phyloP scores from a whole-genome alignment of 352 stramenopile genomes.

The Saprolegnia parasitica region DNA sequence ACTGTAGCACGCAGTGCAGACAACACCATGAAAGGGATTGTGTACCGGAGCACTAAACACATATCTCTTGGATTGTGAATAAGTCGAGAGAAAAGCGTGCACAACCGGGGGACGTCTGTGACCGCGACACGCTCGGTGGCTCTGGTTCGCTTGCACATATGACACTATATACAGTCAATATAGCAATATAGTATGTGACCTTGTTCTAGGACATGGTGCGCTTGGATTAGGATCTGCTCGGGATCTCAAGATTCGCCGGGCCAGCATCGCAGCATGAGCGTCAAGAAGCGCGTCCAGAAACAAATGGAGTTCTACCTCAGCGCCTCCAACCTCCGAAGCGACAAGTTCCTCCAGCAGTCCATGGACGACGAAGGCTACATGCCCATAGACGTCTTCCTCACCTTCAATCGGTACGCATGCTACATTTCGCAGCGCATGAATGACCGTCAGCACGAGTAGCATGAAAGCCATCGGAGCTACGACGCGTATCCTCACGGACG shows the following conservation, averaged over 20 bases:
- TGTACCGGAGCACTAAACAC: too few relatives aligned
- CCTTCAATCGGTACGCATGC: constrained; percentile 53
- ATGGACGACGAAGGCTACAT: constrained; percentile 68
- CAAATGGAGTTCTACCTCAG: constrained; percentile 83
- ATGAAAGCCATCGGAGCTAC: constrained; percentile 56
- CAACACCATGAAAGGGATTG: too few relatives aligned
- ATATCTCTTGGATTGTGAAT: too few relatives aligned
- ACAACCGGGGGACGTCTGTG: too few relatives aligned
- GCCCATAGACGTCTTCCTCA: constrained; percentile 48
- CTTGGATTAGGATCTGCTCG: too few relatives aligned
- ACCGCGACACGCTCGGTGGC: too few relatives aligned
- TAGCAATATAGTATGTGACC: background rate
- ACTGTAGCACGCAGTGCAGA: too few relatives aligned
- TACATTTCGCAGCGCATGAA: background rate
- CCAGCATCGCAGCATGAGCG: constrained; percentile 16
- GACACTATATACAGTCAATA: too few relatives aligned
- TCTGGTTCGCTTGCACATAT: too few relatives aligned
- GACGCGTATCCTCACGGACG: constrained; percentile 53
- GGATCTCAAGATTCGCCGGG: too few relatives aligned
- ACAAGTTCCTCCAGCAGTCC: constrained; percentile 74
- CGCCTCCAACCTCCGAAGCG: constrained; percentile 66
- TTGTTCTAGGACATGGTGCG: background rate
- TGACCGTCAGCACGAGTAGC: constrained; percentile 30
- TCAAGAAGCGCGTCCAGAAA: constrained; percentile 56
- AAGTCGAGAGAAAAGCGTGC: too few relatives aligned